Evolutionary conservation across 805 yeast genomes (phyloP).

Genomic region (Zygosaccharomyces bisporus): DNA sequence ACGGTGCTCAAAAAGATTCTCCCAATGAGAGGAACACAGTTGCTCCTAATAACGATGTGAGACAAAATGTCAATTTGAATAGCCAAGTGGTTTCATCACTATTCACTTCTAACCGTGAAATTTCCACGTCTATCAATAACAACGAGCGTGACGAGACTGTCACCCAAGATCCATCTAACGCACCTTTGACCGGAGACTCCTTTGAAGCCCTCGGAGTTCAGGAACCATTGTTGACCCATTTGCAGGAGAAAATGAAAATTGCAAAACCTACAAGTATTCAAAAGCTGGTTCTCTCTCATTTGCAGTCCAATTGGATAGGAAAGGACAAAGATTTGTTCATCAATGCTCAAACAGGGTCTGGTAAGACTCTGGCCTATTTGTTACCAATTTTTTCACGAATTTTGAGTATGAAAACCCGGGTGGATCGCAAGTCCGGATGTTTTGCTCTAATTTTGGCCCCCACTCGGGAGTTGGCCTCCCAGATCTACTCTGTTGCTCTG

Average conservation of each 20-base stretch:
- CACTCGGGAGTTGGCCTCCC: conserved; percentile 91
- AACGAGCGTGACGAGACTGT: conserved; percentile 39
- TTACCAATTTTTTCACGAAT: conserved; percentile 78
- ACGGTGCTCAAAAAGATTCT: background rate
- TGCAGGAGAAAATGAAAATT: conserved; percentile 53
- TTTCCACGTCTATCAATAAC: conserved; percentile 35
- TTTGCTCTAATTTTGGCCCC: conserved; percentile 90
- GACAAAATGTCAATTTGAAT: conserved; percentile 3
- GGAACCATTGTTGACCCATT: conserved; percentile 47
- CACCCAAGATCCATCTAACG: conserved; percentile 65
- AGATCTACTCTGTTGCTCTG: conserved; percentile 79
- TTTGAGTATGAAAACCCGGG: conserved; percentile 48
- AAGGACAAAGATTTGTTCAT: conserved; percentile 69
- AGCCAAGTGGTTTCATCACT: conserved; percentile 76
- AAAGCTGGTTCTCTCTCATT: conserved; percentile 67
- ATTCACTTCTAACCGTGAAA: conserved; percentile 66
- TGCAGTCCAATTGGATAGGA: conserved; percentile 37
- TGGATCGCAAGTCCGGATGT: conserved; percentile 67
- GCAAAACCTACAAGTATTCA: conserved; percentile 83
- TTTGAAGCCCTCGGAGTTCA: conserved; percentile 71
- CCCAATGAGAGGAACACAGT: background rate
- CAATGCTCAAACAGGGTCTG: conserved; percentile 98
- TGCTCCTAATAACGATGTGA: background rate
- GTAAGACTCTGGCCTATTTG: conserved; percentile 86
- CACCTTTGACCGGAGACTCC: conserved; percentile 63